Base-by-base conservation (phyloP, 352 stramenopile genomes). In the Bremia lactucae region DNA sequence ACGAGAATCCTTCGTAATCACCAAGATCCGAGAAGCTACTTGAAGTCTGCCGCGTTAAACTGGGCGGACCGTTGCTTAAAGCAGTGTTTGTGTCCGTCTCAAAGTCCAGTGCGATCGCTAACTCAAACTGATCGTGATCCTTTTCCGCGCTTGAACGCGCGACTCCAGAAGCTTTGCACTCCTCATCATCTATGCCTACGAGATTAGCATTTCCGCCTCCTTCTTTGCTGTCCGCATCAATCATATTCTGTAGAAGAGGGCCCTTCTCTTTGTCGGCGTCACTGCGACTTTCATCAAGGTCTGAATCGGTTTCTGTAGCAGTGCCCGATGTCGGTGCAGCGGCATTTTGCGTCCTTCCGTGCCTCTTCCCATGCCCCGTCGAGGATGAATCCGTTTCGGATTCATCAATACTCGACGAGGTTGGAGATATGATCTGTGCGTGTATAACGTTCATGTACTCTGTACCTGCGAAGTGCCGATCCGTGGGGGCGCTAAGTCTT, bases 21-120 rank as follows among this genome's bases (percentile, higher is more conserved):
- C 77, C 80, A 10, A 93, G 42, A 59, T 93, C 80, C 6, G 80
- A 93, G 56, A 93, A 93, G 36, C 80, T 93, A 40, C 73, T 89
- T 7, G 74, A 89, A 7, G 69, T 87, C 53, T 93, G 82, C n/a
- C 80, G 68, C 10, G 70, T 77, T 26, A 63, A 56, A 42, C 67
- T 83, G 15, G 59, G 59, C 4, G 67, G 60, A 0, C 59, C 63
- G 35, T 52, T 45, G 15, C 57, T 49, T 37, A 56, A 49, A 0
- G 60, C 48, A 18, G 31, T 36, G 34, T 71, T 68, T 14, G 67
- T 71, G 36, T 82, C 69, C 0, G 67, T 77, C 46, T 87, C 73
- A 51, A 83, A 72, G 42, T 87, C 67, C 36, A 88, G 31, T 15
- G 68, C 59, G 13, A 84, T 68, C 21, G 76, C 67, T 26, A 83